These are phyloP conservation scores for Malassezia japonica DNA, from an alignment of 1,284 basidiomycete species.

Conservation along the genomic window DNA sequence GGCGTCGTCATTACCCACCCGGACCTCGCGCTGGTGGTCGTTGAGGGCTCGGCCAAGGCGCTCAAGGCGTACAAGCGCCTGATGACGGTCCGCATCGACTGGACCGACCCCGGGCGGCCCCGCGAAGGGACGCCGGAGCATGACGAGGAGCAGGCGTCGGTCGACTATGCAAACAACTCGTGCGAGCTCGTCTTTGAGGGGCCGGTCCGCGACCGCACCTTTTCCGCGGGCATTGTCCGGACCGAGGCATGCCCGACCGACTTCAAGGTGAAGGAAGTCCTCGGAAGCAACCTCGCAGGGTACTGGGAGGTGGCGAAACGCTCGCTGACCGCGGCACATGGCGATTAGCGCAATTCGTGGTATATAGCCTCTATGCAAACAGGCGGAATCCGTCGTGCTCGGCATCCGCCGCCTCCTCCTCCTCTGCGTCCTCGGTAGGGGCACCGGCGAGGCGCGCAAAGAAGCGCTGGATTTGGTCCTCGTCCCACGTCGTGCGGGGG, in stretches of 20 bases:
- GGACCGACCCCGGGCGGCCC: slow-evolving; percentile 81
- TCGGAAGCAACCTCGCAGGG: slow-evolving; percentile 70
- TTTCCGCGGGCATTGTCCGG: slow-evolving; percentile 55
- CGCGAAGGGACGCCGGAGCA: slow-evolving; percentile 51
- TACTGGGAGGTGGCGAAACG: slow-evolving; percentile 91
- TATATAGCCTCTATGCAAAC: slow-evolving; percentile 26
- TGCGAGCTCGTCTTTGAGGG: slow-evolving; percentile 93
- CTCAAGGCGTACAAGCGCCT: slow-evolving; percentile 79
- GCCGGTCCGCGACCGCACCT: slow-evolving; percentile 62
- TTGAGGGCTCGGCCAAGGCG: slow-evolving; percentile 79
- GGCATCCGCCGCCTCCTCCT: not conserved
- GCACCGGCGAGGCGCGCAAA: slow-evolving; percentile 29
- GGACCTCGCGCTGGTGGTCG: slow-evolving; percentile 76
- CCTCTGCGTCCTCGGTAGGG: not conserved
- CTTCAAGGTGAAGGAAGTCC: slow-evolving; percentile 67
- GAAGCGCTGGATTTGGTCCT: slow-evolving; percentile 35
- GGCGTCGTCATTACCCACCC: slow-evolving; percentile 84
- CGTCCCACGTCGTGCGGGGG: slow-evolving; percentile 25
- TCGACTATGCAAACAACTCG: slow-evolving; percentile 66
- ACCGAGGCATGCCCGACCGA: slow-evolving; percentile 65
- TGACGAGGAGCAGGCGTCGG: slow-evolving; percentile 39
- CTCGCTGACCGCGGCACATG: not conserved
- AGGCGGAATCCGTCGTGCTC: slow-evolving; percentile 11
- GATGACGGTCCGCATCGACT: slow-evolving; percentile 79
- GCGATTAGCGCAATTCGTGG: not conserved